Percentiles rank a stretch among this genome's conserved stretches.
These are phyloP conservation scores for Nemania sp. DNA, from an alignment of 2,329 filamentous ascomycete genomes.

Conservation along the genomic window DNA sequence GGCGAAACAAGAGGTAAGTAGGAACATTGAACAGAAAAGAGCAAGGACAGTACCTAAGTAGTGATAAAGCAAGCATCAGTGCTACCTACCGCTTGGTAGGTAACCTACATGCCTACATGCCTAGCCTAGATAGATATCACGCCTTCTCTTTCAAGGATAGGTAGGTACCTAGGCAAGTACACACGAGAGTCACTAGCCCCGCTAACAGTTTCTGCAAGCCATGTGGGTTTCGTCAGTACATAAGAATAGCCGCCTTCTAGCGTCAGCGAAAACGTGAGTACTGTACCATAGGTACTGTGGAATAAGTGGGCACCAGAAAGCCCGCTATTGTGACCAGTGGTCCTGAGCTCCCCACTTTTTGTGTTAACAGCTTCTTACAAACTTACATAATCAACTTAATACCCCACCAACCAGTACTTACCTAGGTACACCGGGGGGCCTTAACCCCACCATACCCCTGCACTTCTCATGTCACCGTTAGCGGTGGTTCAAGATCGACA, in stretches of 20 bases:
- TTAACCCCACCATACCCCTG: slow-evolving; percentile 3
- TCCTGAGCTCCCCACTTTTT: not conserved
- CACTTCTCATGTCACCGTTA: not conserved
- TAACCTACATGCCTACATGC: not conserved
- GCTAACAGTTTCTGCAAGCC: slow-evolving; percentile 33
- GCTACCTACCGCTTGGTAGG: not conserved
- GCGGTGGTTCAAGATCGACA: not conserved
- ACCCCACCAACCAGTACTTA: not conserved
- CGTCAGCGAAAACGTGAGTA: slow-evolving; percentile 18
- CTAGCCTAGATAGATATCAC: not conserved
- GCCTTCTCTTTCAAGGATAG: slow-evolving; percentile 1
- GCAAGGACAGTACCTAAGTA: not conserved
- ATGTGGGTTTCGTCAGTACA: slow-evolving; percentile 25
- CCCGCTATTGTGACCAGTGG: not conserved
- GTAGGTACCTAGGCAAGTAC: not conserved
- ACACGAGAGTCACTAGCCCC: slow-evolving; percentile 6
- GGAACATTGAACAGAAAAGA: not conserved
- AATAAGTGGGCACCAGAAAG: not conserved
- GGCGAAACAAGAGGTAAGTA: slow-evolving; percentile 3
- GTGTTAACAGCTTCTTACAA: not conserved
- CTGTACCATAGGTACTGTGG: not conserved
- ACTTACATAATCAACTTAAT: not conserved
- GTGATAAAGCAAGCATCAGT: not conserved
- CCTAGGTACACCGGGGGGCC: not conserved
- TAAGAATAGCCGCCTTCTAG: slow-evolving; percentile 13